Evolutionary conservation across 1,284 basidiomycete species (phyloP), one percentile per base, ranked within the genome.

Genomic region (Cryptococcus floricola): DNA sequence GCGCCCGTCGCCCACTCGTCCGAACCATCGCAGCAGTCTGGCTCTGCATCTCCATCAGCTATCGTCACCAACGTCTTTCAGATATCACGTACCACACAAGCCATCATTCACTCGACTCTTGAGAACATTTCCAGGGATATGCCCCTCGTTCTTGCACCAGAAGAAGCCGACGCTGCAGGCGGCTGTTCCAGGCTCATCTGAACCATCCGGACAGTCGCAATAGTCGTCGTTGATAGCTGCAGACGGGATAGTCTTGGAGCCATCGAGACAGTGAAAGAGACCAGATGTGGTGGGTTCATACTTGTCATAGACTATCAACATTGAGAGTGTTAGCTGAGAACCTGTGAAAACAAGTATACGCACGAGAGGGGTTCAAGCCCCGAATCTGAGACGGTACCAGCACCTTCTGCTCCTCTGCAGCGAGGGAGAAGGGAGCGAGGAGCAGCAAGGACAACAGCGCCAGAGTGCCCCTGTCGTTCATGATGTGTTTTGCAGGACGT

Each of bases 21-120:
- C 0, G 91, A 91, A n/a, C 96, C 96, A 70, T 99, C 95, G 73
- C 95, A 98, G 73, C 96, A 99, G 70, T 93, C 86, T 2, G 84
- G 82, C 69, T 98, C 92, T 94, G 67, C 13, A 38, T 23, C 9
- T 39, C 18, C n/a, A 34, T 27, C 39, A 14, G 46, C 27, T 6
- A 19, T 13, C 41, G 7, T 25, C 31, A 9, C 18, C n/a, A 23
- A 18, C 45, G 9, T 18, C 18, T 13, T 14, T 38, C 0, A 50
- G 28, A 2, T 27, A 18, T 6, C 5, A 79, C 86, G 44, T 73
- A 91, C 91, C 94, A 73, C 95, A 98, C 39, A 98, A 81, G 2
- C 95, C 95, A 71, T 99, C 95, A 57, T 87, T 87, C n/a, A 99
- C 93, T 59, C 90, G 82, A 25, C 89, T 88, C 54, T 86, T 85